These are phyloP conservation scores for Penicillium soppii DNA, from an alignment of 495 filamentous ascomycete genomes.

Conservation along the genomic window DNA sequence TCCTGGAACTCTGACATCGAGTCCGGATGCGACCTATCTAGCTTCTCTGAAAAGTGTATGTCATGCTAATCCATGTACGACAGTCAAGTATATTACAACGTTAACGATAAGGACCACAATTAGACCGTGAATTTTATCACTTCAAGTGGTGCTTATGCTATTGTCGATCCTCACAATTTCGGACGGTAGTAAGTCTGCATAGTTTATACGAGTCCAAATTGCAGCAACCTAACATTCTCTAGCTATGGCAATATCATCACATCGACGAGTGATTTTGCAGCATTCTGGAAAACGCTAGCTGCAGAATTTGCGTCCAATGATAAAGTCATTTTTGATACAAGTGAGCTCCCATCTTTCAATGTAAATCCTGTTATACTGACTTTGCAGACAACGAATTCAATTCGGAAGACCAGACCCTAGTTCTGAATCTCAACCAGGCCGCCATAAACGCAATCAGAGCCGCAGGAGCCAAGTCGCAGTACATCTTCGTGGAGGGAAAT, in stretches of 20 bases:
- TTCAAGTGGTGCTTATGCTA: conserved; percentile 56
- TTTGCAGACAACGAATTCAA: conserved; percentile 65
- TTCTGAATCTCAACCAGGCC: conserved; percentile 66
- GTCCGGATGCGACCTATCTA: conserved; percentile 35
- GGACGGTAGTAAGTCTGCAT: conserved; percentile 38
- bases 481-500: conserved; percentile 71
- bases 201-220: background rate
- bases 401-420: conserved; percentile 63
- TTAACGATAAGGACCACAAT: too few species aligned
- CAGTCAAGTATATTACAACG: too few species aligned
- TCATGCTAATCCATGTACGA: conserved; percentile 7
- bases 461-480: conserved; percentile 62
- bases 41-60: conserved; percentile 36
- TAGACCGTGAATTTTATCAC: conserved; percentile 60
- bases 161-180: conserved; percentile 68
- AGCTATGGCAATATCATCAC: conserved; percentile 66
- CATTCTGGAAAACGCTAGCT: conserved; percentile 61
- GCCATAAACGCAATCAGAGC: conserved; percentile 67
- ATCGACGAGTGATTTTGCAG: conserved; percentile 53
- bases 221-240: background rate
- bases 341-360: conserved; percentile 8
- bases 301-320: conserved; percentile 54
- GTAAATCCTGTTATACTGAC: background rate
- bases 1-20: conserved; percentile 44
- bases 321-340: conserved; percentile 57